These are phyloP conservation scores for Moesziomyces aphidis DNA, from an alignment of 1,284 basidiomycete genomes.

Conservation along the genomic window DNA sequence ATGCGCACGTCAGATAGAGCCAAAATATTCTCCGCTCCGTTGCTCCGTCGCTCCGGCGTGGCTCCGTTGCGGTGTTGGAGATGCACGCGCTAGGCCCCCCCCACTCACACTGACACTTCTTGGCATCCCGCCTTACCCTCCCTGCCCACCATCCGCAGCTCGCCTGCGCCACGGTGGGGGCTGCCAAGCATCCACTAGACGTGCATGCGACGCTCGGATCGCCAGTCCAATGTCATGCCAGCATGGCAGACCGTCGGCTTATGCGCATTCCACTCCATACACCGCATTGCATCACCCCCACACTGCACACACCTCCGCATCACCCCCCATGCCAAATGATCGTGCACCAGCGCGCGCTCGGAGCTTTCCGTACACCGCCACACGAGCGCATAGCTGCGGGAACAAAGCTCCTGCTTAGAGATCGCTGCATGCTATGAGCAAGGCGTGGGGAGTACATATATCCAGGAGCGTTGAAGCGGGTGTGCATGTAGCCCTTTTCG, in stretches of 20 bases:
- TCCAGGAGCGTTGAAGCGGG: neutral
- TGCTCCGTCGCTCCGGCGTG: neutral
- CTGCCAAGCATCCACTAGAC: neutral
- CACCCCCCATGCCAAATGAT: neutral
- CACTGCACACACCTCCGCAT: neutral
- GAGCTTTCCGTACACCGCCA: neutral
- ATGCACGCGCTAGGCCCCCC: neutral
- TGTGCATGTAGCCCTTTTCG: slow-evolving; percentile 1
- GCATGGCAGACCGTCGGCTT: neutral
- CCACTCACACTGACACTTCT: slow-evolving; percentile 1
- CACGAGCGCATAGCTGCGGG: neutral
- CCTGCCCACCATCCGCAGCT: too few species aligned
- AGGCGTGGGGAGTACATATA: neutral
- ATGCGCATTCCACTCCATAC: neutral
- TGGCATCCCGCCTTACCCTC: neutral
- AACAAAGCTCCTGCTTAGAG: neutral
- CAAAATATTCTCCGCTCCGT: neutral
- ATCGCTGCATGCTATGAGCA: neutral
- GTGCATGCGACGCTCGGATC: neutral
- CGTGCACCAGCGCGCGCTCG: neutral
- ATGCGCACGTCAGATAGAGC: neutral
- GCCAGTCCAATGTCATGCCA: neutral
- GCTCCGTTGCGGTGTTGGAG: neutral
- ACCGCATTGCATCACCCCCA: neutral
- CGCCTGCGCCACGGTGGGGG: too few species aligned